Evolutionary conservation across 2,329 filamentous ascomycete species (phyloP).

Genomic region (Neurospora crassa): DNA sequence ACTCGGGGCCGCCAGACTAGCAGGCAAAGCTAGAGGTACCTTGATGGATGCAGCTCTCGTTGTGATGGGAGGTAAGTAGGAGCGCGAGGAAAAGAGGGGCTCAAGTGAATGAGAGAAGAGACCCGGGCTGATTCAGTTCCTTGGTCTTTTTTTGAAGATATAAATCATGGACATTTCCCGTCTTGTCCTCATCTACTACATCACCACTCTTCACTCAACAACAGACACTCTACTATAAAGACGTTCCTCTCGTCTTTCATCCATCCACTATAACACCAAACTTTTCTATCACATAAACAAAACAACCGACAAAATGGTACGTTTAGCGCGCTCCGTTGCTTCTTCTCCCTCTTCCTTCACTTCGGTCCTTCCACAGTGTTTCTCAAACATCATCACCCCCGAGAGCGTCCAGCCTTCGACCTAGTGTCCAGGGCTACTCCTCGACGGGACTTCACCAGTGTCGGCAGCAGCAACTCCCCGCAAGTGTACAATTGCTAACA

Average conservation of each 20-base stretch:
- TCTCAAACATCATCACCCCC: not conserved
- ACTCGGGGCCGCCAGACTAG: not conserved
- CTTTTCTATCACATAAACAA: not conserved
- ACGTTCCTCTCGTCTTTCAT: not conserved
- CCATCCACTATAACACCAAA: not conserved
- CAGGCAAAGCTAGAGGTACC: not conserved
- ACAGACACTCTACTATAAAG: not conserved
- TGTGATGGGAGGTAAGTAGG: not conserved
- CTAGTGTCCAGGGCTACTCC: not conserved
- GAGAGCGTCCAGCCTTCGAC: not conserved
- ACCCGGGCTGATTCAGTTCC: not conserved
- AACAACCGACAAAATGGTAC: not conserved
- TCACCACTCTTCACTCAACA: not conserved
- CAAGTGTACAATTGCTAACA: constrained; percentile 43
- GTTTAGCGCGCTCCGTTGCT: not conserved
- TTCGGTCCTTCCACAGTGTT: not conserved
- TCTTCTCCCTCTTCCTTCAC: not conserved
- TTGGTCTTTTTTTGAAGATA: not conserved
- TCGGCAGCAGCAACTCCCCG: not conserved
- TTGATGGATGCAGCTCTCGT: not conserved
- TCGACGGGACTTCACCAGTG: not conserved
- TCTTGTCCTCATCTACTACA: not conserved
- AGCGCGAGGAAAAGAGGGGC: not conserved
- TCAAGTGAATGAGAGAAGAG: not conserved
- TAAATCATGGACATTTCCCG: not conserved